A percentile compares a stretch with the other conserved stretches of the same genome.
These are phyloP conservation scores for Vitis labrusca DNA, from an alignment of 164 flowering plant species.

Conservation along the genomic window DNA sequence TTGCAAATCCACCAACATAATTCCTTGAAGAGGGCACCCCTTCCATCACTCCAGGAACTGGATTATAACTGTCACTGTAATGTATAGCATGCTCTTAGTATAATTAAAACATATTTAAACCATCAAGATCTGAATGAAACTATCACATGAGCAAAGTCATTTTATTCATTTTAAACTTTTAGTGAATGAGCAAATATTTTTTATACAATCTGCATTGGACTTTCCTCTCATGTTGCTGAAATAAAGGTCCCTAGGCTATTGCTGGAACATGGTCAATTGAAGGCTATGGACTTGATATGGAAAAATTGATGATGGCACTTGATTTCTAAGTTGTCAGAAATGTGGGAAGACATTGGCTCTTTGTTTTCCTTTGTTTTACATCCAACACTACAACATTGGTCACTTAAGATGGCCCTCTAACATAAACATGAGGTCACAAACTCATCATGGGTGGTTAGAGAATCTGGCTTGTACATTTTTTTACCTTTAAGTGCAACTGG, in stretches of 20 bases:
- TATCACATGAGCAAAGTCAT: too few species aligned
- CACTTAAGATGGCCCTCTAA: too few species aligned
- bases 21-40: conserved; percentile 91
- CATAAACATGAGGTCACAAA: too few species aligned
- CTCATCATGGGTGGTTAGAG: too few species aligned
- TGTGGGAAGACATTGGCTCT: not conserved
- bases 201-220: too few species aligned
- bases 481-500: not conserved
- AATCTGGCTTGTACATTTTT: too few species aligned
- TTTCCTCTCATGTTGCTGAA: not conserved
- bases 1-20: conserved; percentile 85
- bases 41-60: conserved; percentile 96
- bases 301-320: not conserved
- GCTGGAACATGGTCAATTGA: not conserved
- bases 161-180: too few species aligned
- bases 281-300: not conserved
- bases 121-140: not conserved
- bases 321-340: too few species aligned
- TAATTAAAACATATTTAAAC: not conserved
- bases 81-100: not conserved
- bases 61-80: conserved; percentile 89
- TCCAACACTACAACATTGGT: not conserved
- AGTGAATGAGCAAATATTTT: too few species aligned
- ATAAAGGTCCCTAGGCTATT: not conserved
- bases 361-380: not conserved